Evolutionary conservation across 2,329 filamentous ascomycete species (phyloP).

Genomic region (Alternaria longipes): DNA sequence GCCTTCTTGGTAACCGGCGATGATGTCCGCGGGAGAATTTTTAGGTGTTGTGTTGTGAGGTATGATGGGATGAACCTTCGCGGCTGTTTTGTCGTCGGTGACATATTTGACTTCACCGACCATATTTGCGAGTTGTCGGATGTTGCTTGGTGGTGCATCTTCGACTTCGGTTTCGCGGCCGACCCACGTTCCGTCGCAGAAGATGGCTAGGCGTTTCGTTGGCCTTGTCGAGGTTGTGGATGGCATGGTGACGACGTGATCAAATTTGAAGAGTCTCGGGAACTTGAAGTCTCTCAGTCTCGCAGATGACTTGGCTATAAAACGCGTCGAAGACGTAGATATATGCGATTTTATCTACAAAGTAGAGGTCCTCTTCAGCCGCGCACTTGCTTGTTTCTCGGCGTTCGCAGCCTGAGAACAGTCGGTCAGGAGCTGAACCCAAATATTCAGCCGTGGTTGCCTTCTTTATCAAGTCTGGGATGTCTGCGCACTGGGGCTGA

Average conservation of each 20-base stretch:
- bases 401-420: neutral
- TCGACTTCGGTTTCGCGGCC: conserved; percentile 44
- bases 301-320: neutral
- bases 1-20: conserved; percentile 50
- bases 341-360: neutral
- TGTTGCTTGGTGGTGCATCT: conserved; percentile 44
- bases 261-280: neutral
- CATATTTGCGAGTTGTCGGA: conserved; percentile 44
- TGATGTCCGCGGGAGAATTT: conserved; percentile 22
- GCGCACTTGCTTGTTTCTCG: neutral
- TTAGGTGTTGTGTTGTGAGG: conserved; percentile 5
- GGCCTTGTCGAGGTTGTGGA: conserved; percentile 17
- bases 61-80: conserved; percentile 35
- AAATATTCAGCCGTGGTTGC: conserved; percentile 11
- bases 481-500: conserved; percentile 13
- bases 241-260: conserved; percentile 16
- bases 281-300: neutral
- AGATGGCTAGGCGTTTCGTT: conserved; percentile 40
- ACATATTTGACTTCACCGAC: conserved; percentile 39
- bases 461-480: conserved; percentile 12
- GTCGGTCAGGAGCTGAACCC: neutral
- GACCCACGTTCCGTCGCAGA: conserved; percentile 51
- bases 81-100: conserved; percentile 17
- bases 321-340: neutral
- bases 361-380: neutral